These are phyloP conservation scores for Dryadomyces quercus-mongolicae DNA, from an alignment of 2,329 filamentous ascomycete genomes.

Conservation along the genomic window DNA sequence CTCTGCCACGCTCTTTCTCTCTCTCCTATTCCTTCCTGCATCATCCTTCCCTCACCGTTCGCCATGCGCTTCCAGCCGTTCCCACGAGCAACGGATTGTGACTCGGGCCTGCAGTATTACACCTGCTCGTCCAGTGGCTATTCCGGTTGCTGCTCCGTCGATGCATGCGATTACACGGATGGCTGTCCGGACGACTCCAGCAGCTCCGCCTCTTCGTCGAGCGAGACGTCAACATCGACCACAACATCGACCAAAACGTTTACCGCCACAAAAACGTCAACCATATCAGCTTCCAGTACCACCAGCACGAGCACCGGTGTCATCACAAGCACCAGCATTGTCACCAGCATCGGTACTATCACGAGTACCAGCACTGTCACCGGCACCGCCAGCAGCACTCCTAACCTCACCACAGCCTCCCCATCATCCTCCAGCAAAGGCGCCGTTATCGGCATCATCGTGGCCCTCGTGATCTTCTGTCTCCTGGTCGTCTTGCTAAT, in stretches of 20 bases:
- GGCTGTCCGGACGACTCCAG: constrained; percentile 17
- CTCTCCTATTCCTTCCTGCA: not conserved
- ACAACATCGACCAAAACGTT: not conserved
- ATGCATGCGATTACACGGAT: constrained; percentile 25
- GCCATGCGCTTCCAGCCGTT: constrained; percentile 6
- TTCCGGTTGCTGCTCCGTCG: constrained; percentile 30
- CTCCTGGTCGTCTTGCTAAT: constrained; percentile 14
- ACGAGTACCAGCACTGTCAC: not conserved
- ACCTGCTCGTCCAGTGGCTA: constrained; percentile 24
- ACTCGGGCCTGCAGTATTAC: constrained; percentile 22
- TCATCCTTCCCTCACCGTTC: not conserved
- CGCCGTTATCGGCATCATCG: constrained; percentile 21
- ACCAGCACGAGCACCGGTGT: not conserved
- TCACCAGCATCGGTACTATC: constrained; percentile 10
- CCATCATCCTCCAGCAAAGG: constrained; percentile 16
- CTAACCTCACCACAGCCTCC: not conserved
- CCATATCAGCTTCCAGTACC: not conserved
- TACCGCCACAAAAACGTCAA: not conserved
- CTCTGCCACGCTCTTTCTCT: not conserved
- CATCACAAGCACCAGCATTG: not conserved
- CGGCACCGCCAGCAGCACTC: constrained; percentile 3
- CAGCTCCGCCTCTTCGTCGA: not conserved
- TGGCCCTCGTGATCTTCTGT: constrained; percentile 18
- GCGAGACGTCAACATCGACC: not conserved
- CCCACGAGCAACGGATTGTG: constrained; percentile 15